A percentile compares a stretch with the other conserved stretches of the same genome.
Evolutionary conservation across 73 alveolate genomes (phyloP).

Genomic region (Paramecium bursaria): DNA sequence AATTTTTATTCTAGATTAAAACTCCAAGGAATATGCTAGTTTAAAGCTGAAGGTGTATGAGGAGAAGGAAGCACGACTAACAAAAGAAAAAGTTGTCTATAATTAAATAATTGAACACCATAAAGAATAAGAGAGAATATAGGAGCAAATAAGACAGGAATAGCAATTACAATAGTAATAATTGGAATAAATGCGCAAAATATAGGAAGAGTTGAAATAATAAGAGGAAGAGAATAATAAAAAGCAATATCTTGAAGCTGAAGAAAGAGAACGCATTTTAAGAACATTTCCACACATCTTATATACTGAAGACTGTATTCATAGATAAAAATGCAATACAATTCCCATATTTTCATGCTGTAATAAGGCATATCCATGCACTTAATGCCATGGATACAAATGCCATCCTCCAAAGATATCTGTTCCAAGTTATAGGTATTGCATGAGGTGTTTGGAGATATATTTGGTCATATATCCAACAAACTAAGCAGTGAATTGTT

Average conservation of each 20-base stretch:
- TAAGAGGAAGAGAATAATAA: conserved; percentile 17
- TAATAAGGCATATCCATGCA: conserved; percentile 67
- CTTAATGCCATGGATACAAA: conserved; percentile 59
- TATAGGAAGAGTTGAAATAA: background rate
- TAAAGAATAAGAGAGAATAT: conserved; percentile 24
- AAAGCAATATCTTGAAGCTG: background rate
- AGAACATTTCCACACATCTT: conserved; percentile 61
- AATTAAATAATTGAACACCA: background rate
- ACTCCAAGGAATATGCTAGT: conserved; percentile 21
- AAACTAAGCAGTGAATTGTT: conserved; percentile 64
- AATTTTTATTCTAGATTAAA: background rate
- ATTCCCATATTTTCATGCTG: conserved; percentile 68
- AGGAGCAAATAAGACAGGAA: background rate
- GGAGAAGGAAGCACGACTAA: background rate
- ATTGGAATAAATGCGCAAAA: background rate
- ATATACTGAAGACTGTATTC: conserved; percentile 60
- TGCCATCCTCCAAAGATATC: conserved; percentile 63
- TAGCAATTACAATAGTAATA: background rate
- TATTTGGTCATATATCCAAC: conserved; percentile 60
- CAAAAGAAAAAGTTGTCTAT: background rate
- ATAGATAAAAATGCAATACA: conserved; percentile 57
- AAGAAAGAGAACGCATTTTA: conserved; percentile 35
- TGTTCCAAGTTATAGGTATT: conserved; percentile 64
- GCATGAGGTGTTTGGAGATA: conserved; percentile 65
- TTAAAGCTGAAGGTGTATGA: background rate